Evolutionary conservation across 495 filamentous ascomycete genomes (phyloP), one percentile per base, ranked within the genome.

Genomic region (Trichoderma reesei): DNA sequence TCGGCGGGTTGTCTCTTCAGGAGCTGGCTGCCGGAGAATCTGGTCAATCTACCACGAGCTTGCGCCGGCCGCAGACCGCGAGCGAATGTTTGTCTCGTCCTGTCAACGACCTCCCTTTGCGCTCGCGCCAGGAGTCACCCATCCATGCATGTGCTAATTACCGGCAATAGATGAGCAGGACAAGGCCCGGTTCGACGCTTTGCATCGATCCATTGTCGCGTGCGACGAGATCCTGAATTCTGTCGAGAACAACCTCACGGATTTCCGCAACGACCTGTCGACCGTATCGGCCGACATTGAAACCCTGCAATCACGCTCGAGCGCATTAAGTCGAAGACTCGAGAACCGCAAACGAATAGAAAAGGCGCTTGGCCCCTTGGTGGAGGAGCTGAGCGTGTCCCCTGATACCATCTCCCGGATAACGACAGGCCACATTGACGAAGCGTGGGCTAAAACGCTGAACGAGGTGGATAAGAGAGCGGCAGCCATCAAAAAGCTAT

Each of bases 251-350:
- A 97, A 96, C 71, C 76, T 98, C 60, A 89, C 90, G 51, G 91
- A 88, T 71, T 98, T 98, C 69, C 91, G 92, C 74, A 88, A 88
- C 60, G 94, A 98, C 72, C 81, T 98, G 14, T 92, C 91, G 3
- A 83, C 84, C 2, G 95, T 98, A 6, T 96, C 94, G 9, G 86
- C 90, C 3, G 94, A 98, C 70, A 98, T 98, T 36, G 95, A 98
- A 75, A 90, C 85, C 14, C 78, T 98, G 18, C 94, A 98, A 73
- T 85, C 87, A 39, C 86, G 92, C 18, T 98, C 94, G 2, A 85
- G 86, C 5, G 84, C 88, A 39, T 73, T 98, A 66, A 97, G 92
- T 67, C 84, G 87, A n/a, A 86, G 91, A 73, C 76, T 98, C 39
- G 89, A 93, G 69, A 98, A 98, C 68, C 80, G 94, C 31, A 91